Base-by-base conservation (phyloP, 768 basidiomycete species). In the Psilocybe tampanensis region DNA sequence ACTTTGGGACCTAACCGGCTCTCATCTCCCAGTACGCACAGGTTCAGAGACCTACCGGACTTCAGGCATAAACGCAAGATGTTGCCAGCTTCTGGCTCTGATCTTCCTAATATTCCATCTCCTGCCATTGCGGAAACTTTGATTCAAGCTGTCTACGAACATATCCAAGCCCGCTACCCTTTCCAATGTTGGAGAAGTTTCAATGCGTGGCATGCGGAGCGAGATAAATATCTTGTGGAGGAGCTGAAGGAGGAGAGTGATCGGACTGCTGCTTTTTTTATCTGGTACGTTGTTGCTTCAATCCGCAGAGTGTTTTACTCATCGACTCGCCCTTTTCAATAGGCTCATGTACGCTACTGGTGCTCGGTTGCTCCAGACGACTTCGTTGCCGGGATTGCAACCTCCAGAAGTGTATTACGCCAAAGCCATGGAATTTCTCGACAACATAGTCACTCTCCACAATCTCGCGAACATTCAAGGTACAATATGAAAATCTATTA, bases 401-500 rank as follows among this genome's bases (percentile, higher is more conserved):
- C 64, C 63, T 44, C 62, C 66, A 3, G 66, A 65, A 34, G 66
- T 66, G 24, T 70, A 68, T 59, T 52, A 57, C 13, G 48, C 55
- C 2, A 52, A 57, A 33, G 50, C 50, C 9, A 50, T 50, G 47
- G 55, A 55, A 24, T 48, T 47, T 48, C 21, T 52, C 8, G 48
- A 57, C 23, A 52, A 36, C n/a, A 57, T 57, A n/a, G 50, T 50
- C 42, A 57, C 50, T 22, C 47, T 57, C 18, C 47, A 57, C 24
- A 57, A 57, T 24, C 44, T 50, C 8, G 48, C 48, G 7, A 51
- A 52, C 17, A 57, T 52, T 29, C 55, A 51, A 45, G 55, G 55
- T 45, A 18, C 5, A 36, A 49, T 19, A 2, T 11, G 21, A 22
- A 29, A 18, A 19, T 42, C 8, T 15, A 24, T 26, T 44, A n/a